A percentile compares a stretch with the other conserved stretches of the same genome.
Conservation (phyloP, 2,329 filamentous ascomycete species). For the Fusarium nygamai region DNA sequence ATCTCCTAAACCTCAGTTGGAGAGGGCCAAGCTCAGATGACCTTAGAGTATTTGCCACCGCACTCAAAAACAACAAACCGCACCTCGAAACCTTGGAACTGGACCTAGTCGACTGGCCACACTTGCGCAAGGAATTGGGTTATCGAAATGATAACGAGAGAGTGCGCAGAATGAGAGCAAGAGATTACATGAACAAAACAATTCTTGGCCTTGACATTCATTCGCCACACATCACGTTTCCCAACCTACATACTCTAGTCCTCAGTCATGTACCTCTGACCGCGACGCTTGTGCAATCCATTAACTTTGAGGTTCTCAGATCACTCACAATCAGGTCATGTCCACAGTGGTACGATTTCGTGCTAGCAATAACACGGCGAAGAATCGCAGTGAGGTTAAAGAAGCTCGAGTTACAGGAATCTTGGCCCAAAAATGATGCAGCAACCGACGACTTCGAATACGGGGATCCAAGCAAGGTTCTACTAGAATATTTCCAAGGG, state of each 20-base stretch:
- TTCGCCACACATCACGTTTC: neutral
- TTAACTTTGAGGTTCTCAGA: neutral
- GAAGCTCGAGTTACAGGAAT: neutral
- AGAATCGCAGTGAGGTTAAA: neutral
- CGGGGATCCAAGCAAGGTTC: neutral
- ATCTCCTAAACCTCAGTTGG: neutral
- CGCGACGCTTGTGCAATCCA: accelerated
- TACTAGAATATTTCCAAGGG: neutral
- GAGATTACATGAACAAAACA: neutral
- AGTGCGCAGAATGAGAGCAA: neutral
- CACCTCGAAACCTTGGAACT: neutral
- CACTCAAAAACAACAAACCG: neutral
- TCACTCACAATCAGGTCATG: neutral
- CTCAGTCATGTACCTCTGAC: neutral
- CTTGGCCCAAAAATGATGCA: neutral
- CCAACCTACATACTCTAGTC: neutral
- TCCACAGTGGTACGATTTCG: neutral
- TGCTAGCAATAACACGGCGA: neutral
- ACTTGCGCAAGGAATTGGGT: neutral
- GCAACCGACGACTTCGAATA: neutral
- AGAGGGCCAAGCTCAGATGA: neutral
- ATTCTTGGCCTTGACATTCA: neutral
- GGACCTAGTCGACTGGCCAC: neutral
- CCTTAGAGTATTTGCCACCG: neutral
- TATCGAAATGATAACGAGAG: neutral